These are phyloP conservation scores for Phytophthora pistaciae DNA, from an alignment of 352 stramenopile species.

Conservation along the genomic window DNA sequence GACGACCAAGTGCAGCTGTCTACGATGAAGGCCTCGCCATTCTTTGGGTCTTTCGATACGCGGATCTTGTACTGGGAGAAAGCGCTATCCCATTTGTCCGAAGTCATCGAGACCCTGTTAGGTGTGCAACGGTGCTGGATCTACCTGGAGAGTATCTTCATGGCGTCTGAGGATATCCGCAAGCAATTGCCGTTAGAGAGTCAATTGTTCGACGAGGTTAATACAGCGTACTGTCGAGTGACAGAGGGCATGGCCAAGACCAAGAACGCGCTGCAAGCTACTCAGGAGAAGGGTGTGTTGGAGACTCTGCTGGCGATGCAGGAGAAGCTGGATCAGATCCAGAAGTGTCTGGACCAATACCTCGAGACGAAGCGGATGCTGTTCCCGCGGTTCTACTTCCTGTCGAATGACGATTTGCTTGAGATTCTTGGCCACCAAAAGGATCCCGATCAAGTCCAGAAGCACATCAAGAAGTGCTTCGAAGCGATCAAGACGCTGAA, in stretches of 20 bases:
- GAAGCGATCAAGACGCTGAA: slow-evolving; percentile 89
- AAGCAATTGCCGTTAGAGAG: slow-evolving; percentile 93
- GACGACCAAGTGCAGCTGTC: slow-evolving; percentile 94
- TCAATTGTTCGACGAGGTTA: slow-evolving; percentile 90
- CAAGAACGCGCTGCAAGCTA: slow-evolving; percentile 80
- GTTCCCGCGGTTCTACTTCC: slow-evolving; percentile 90
- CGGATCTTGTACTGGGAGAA: slow-evolving; percentile 93
- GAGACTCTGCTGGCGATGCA: slow-evolving; percentile 83
- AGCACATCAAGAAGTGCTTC: slow-evolving; percentile 94
- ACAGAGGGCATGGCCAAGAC: slow-evolving; percentile 82
- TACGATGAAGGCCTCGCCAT: slow-evolving; percentile 95
- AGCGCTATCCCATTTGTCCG: slow-evolving; percentile 84
- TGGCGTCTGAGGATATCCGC: slow-evolving; percentile 95
- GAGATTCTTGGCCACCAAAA: slow-evolving; percentile 91
- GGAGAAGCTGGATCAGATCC: slow-evolving; percentile 88
- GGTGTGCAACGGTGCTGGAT: slow-evolving; percentile 95
- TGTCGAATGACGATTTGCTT: slow-evolving; percentile 90
- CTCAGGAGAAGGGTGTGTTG: slow-evolving; percentile 66
- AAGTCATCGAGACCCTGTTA: slow-evolving; percentile 92
- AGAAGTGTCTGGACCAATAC: slow-evolving; percentile 91
- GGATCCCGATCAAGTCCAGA: slow-evolving; percentile 90
- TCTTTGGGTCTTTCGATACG: slow-evolving; percentile 92
- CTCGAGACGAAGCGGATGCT: slow-evolving; percentile 90
- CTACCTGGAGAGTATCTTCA: slow-evolving; percentile 96
- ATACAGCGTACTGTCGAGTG: slow-evolving; percentile 76